Evolutionary conservation across 805 yeast species (phyloP), one percentile per base, ranked within the genome.

Genomic region (Myxozyma monticola): DNA sequence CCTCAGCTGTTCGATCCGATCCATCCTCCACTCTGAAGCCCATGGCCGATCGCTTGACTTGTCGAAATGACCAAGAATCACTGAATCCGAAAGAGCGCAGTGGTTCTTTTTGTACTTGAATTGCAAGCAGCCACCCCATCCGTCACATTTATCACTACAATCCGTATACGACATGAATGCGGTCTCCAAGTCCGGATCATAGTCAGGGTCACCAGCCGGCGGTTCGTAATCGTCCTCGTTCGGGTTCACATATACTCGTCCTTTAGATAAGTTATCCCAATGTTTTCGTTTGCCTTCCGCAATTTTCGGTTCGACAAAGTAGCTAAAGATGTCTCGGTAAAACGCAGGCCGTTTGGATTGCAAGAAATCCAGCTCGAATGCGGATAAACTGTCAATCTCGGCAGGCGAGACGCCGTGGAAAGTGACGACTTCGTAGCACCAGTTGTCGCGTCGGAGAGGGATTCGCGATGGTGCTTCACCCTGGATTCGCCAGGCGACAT

Each of bases 21-120:
- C 71, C 10, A 66, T 36, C 42, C 51, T 54, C 68, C 67, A 69
- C 3, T 68, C 71, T 4, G 57, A 53, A 2, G 68, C 59, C 14
- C 48, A 55, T 2, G 61, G 45, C 6, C 49, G 47, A 15, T 17
- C 22, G 15, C 25, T 35, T 9, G 34, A n/a, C 12, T 18, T 41
- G 22, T 37, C 48, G 7, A 26, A n/a, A 10, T 33, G 30, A 2
- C 52, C 52, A 1, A 48, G 38, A 20, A 41, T 29, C 12, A 48
- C 37, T 17, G 33, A 20, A 4, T 40, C 18, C 9, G 30, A 39
- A 9, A 48, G 42, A 9, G 41, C 52, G 35, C 54, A 49, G 42
- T 15, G 37, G 12, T 31, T 46, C n/a, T 37, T 9, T 26, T 17
- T 31, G 20, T 22, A 42, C 20, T 46, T 36, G 33, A 31, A 44